Evolutionary conservation across 768 basidiomycete genomes (phyloP).

Genomic region (Ramaria sp.): DNA sequence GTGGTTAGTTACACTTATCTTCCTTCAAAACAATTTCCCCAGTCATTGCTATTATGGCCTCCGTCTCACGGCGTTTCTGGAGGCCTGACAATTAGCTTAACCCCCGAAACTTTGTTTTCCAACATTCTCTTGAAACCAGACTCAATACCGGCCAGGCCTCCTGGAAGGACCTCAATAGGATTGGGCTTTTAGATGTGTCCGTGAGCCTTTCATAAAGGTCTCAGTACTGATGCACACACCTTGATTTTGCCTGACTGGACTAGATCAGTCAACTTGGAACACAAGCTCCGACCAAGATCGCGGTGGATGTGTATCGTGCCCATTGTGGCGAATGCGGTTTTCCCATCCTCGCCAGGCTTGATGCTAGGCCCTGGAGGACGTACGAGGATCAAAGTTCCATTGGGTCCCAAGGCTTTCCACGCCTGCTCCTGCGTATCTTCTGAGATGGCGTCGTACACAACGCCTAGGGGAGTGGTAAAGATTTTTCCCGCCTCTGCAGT

Average conservation of each 20-base stretch:
- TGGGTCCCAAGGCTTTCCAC: constrained; percentile 26
- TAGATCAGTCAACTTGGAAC: not conserved
- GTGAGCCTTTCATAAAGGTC: no score
- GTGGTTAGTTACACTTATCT: no score
- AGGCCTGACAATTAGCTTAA: constrained; percentile 33
- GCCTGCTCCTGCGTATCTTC: constrained; percentile 27
- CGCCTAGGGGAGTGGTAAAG: constrained; percentile 11
- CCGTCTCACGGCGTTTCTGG: constrained; percentile 18
- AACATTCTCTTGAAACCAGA: constrained; percentile 27
- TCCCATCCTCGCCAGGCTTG: constrained; percentile 8
- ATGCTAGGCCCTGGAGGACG: not conserved
- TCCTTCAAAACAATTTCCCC: no score
- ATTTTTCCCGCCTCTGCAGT: constrained; percentile 13
- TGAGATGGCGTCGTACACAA: constrained; percentile 24
- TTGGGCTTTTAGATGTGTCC: constrained; percentile 24
- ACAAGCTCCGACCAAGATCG: constrained; percentile 10
- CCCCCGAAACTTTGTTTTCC: constrained; percentile 29
- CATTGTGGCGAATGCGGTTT: constrained; percentile 5
- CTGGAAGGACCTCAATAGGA: constrained; percentile 29
- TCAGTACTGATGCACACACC: not conserved
- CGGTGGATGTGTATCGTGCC: constrained; percentile 8
- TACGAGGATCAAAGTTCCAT: constrained; percentile 22
- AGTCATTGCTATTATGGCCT: not conserved
- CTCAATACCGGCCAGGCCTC: constrained; percentile 28
- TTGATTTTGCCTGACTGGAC: not conserved